Conservation (phyloP, 495 filamentous ascomycete genomes). For the Penicillium desertorum region DNA sequence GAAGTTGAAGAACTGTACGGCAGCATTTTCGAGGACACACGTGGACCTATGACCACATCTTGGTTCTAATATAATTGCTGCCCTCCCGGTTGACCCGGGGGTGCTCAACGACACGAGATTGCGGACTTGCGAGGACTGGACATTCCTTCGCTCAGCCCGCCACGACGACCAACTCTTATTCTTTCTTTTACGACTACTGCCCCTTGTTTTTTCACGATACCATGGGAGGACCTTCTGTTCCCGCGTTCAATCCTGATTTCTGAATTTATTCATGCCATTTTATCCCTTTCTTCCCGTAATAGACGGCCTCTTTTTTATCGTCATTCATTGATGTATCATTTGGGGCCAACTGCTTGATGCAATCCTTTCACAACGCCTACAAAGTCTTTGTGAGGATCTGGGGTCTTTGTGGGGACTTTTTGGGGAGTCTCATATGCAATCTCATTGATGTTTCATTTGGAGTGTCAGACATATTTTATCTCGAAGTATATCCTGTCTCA, state of each 20-base stretch:
- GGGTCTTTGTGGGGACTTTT: background rate
- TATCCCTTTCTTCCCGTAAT: constrained; percentile 3
- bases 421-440: background rate
- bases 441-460: background rate
- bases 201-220: constrained; percentile 29
- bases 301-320: background rate
- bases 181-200: constrained; percentile 28
- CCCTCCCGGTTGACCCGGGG: constrained; percentile 30
- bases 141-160: constrained; percentile 17
- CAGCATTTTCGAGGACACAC: constrained; percentile 48
- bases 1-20: constrained; percentile 74
- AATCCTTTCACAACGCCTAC: background rate
- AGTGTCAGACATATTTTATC: no score
- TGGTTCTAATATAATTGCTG: constrained; percentile 43
- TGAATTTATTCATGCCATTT: constrained; percentile 7
- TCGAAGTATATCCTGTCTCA: no score
- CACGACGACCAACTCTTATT: constrained; percentile 36
- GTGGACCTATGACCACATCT: constrained; percentile 36
- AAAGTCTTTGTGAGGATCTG: background rate
- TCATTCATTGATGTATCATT: background rate
- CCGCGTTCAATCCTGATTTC: constrained; percentile 14
- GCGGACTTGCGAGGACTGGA: constrained; percentile 27
- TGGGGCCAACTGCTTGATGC: background rate
- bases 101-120: constrained; percentile 20
- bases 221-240: constrained; percentile 29